A percentile compares a stretch with the other conserved stretches of the same genome.
Conservation (phyloP, 306 rosid species). For the Spatholobus suberectus region DNA sequence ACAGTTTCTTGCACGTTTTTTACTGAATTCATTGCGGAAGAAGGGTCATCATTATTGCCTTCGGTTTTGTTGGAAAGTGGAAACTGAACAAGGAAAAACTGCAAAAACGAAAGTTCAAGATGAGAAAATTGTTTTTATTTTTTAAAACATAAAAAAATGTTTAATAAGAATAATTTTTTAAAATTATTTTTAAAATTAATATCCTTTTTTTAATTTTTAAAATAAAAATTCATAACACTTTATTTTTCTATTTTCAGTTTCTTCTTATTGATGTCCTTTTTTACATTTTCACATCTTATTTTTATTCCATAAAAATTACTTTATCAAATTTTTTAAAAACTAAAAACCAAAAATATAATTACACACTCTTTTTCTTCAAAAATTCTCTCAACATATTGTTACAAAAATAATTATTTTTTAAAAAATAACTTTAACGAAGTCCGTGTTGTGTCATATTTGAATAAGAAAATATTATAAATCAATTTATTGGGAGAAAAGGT, state of each 20-base stretch:
- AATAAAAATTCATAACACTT: no score
- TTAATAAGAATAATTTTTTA: background rate
- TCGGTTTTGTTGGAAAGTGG: constrained; percentile 3
- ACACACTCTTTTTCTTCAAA: no score
- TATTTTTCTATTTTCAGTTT: background rate
- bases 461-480: background rate
- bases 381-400: background rate
- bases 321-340: no score
- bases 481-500: no score
- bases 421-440: no score
- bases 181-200: no score
- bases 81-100: background rate
- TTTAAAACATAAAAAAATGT: no score
- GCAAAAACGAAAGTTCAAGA: background rate
- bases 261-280: background rate
- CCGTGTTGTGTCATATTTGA: background rate
- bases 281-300: background rate
- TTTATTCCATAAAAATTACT: no score
- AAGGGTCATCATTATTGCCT: background rate
- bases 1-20: constrained; percentile 5
- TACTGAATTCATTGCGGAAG: background rate
- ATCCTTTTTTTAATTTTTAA: no score
- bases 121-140: no score
- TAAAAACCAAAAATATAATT: no score
- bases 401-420: no score